Percentiles rank a stretch among this genome's conserved stretches.
These are phyloP conservation scores for Fibroporia radiculosa DNA, from an alignment of 768 basidiomycete genomes.

Conservation along the genomic window DNA sequence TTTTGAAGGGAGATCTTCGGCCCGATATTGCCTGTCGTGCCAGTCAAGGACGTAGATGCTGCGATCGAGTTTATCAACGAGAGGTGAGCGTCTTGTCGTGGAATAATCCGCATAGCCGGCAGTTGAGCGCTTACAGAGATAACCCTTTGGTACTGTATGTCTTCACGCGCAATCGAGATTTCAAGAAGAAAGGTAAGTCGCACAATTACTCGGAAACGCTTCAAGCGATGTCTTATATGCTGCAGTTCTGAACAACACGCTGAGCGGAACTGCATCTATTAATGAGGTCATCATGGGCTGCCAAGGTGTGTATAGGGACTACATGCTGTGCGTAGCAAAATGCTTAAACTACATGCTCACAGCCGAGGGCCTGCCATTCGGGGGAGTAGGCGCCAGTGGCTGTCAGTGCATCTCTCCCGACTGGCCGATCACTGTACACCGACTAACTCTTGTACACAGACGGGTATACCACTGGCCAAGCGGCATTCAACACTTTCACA, in stretches of 20 bases:
- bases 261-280: constrained; percentile 57
- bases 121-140: constrained; percentile 33
- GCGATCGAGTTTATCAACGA: constrained; percentile 63
- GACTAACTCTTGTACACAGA: constrained; percentile 26
- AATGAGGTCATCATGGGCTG: constrained; percentile 33
- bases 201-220: not conserved
- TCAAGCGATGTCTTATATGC: not conserved
- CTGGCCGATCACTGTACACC: not conserved
- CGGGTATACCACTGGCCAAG: constrained; percentile 67
- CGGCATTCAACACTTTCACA: constrained; percentile 69
- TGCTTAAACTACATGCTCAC: not conserved
- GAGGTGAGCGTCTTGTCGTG: constrained; percentile 29
- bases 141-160: constrained; percentile 76
- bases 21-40: constrained; percentile 68
- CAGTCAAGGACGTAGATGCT: constrained; percentile 61
- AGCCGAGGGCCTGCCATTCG: constrained; percentile 65
- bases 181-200: constrained; percentile 52
- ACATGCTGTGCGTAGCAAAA: not conserved
- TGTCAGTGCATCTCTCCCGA: constrained; percentile 33
- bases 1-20: constrained; percentile 71
- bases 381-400: constrained; percentile 67
- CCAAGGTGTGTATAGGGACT: constrained; percentile 2
- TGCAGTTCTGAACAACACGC: constrained; percentile 55
- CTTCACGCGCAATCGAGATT: constrained; percentile 53
- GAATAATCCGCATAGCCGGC: not conserved